These are phyloP conservation scores for Biscogniauxia marginata DNA, from an alignment of 2,329 filamentous ascomycete species.

Conservation along the genomic window DNA sequence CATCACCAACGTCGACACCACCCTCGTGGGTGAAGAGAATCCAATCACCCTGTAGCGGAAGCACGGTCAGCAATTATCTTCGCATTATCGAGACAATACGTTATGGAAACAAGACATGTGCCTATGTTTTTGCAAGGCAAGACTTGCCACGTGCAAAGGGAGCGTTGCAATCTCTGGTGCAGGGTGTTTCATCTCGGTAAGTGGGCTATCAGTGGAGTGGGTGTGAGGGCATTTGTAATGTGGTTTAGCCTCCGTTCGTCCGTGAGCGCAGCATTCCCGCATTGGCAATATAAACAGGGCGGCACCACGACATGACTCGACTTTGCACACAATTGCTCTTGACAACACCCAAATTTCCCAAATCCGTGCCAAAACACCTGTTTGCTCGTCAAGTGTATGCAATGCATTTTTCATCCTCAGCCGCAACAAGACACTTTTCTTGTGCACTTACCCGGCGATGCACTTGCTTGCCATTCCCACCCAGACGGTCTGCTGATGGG, in stretches of 20 bases:
- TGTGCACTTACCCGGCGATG: neutral
- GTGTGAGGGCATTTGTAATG: conserved; percentile 27
- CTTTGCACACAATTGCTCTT: conserved; percentile 14
- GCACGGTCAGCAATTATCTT: conserved; percentile 15
- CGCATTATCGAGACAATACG: conserved; percentile 8
- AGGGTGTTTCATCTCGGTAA: conserved; percentile 17
- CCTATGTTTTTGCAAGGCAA: neutral
- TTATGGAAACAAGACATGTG: conserved; percentile 1
- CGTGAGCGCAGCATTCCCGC: conserved; percentile 28
- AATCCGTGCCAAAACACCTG: neutral
- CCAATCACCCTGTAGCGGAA: conserved; percentile 83
- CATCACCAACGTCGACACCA: conserved; percentile 99
- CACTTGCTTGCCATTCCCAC: neutral
- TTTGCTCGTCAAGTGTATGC: neutral
- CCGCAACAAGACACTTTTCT: conserved; percentile 8
- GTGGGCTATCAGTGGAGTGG: conserved; percentile 23
- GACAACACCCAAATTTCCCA: conserved; percentile 7
- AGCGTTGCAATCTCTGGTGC: conserved; percentile 4
- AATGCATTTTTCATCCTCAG: neutral
- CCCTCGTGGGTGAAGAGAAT: conserved; percentile 99
- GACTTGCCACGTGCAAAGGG: conserved; percentile 7
- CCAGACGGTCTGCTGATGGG: neutral
- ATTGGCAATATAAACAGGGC: conserved; percentile 23
- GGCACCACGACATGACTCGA: conserved; percentile 7
- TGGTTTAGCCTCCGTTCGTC: conserved; percentile 47